Evolutionary conservation across 495 filamentous ascomycete species (phyloP).

Genomic region (Elasticomyces elasticus): DNA sequence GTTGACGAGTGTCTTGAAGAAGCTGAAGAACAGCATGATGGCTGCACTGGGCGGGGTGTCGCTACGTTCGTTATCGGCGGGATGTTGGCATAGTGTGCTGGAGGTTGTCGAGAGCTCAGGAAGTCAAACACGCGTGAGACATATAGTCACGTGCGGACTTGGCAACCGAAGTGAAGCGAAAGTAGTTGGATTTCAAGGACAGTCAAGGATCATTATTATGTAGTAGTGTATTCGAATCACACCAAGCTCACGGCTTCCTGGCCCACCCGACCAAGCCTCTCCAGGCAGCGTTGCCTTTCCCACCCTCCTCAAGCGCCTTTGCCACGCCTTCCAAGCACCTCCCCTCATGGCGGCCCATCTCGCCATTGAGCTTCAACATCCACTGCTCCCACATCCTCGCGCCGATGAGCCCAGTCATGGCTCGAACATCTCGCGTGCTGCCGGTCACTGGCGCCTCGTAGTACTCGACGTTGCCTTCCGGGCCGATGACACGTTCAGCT

Average conservation of each 20-base stretch:
- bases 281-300: slow-evolving; percentile 70
- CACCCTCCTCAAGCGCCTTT: slow-evolving; percentile 73
- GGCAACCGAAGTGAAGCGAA: background rate
- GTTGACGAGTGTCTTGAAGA: slow-evolving; percentile 99
- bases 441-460: slow-evolving; percentile 13
- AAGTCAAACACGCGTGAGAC: background rate
- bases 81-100: background rate
- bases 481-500: slow-evolving; percentile 12
- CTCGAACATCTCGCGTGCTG: slow-evolving; percentile 19
- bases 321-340: slow-evolving; percentile 64
- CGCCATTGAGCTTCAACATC: slow-evolving; percentile 75
- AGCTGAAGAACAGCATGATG: slow-evolving; percentile 46
- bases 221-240: background rate
- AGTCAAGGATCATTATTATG: background rate
- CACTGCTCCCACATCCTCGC: slow-evolving; percentile 95
- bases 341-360: slow-evolving; percentile 61
- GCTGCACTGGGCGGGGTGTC: background rate
- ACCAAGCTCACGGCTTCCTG: slow-evolving; percentile 48
- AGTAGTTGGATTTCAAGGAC: slow-evolving; percentile 5
- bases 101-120: too few relatives aligned
- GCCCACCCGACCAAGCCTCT: slow-evolving; percentile 79
- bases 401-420: slow-evolving; percentile 68
- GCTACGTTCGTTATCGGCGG: slow-evolving; percentile 1
- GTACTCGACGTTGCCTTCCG: slow-evolving; percentile 21
- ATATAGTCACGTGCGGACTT: slow-evolving; percentile 1